Conservation (phyloP, 192 early-diverging fungal genomes). For the Tieghemiomyces parasiticus region DNA sequence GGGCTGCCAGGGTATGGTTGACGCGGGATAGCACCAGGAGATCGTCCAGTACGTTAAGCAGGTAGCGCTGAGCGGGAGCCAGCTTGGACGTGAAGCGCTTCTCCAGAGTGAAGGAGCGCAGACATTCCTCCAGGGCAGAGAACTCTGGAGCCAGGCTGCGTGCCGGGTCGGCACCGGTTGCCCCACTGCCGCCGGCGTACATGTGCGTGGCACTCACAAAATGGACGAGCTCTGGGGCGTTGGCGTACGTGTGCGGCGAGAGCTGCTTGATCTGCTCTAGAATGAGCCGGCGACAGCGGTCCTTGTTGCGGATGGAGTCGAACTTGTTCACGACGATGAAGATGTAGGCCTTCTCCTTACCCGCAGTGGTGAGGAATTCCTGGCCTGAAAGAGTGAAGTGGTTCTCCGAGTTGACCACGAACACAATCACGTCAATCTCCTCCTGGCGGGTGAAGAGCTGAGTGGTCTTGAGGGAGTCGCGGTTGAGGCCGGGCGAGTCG, state of each 20-base stretch:
- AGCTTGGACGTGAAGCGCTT: conserved; percentile 91
- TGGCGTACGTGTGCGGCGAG: conserved; percentile 81
- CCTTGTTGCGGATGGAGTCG: conserved; percentile 86
- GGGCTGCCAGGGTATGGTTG: conserved; percentile 44
- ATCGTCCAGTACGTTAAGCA: conserved; percentile 73
- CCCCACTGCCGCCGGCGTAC: neutral
- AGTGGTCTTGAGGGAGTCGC: conserved; percentile 94
- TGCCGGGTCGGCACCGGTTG: conserved; percentile 17
- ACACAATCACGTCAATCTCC: conserved; percentile 98
- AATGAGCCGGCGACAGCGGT: conserved; percentile 85
- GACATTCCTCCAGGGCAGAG: conserved; percentile 62
- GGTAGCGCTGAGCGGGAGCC: conserved; percentile 83
- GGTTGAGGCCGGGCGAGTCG: conserved; percentile 96
- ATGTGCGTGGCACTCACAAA: conserved; percentile 63
- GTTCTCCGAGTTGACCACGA: conserved; percentile 98
- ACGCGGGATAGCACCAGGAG: conserved; percentile 52
- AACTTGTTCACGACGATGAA: conserved; percentile 98
- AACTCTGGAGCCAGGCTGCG: conserved; percentile 37
- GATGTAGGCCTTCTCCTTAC: conserved; percentile 97
- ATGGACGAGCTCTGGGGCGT: conserved; percentile 86
- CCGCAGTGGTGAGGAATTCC: conserved; percentile 91
- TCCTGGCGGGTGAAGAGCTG: conserved; percentile 94
- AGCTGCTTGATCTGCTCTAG: conserved; percentile 94
- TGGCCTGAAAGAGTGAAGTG: conserved; percentile 97
- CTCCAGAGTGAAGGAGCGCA: conserved; percentile 87